These are phyloP conservation scores for Cryptococcus sp. DNA, from an alignment of 1,284 basidiomycete species.

Conservation along the genomic window DNA sequence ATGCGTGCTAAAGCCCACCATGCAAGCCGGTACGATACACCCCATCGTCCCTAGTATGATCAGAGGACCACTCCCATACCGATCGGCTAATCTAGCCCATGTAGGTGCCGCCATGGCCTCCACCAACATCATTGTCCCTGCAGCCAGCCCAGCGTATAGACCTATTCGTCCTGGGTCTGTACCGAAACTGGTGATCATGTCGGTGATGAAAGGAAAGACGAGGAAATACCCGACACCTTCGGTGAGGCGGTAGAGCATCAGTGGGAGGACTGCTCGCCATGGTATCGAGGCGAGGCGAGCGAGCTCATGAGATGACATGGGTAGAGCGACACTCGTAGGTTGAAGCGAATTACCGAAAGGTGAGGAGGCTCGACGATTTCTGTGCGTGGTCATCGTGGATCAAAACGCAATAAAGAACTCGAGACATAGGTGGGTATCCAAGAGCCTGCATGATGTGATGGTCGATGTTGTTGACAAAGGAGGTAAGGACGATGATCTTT, in stretches of 20 bases:
- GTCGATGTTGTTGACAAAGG: too few relatives aligned
- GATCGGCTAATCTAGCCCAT: conserved; percentile 23
- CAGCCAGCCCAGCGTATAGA: conserved; percentile 22
- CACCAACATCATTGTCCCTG: conserved; percentile 22
- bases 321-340: too few relatives aligned
- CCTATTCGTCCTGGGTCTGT: conserved; percentile 20
- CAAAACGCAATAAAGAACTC: too few relatives aligned
- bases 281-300: conserved; percentile 4
- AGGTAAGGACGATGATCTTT: too few relatives aligned
- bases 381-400: too few relatives aligned
- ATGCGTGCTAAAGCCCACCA: conserved; percentile 18
- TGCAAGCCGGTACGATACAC: conserved; percentile 1
- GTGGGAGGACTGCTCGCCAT: conserved; percentile 17
- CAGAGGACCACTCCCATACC: conserved; percentile 15
- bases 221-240: conserved; percentile 21
- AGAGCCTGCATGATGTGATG: too few relatives aligned
- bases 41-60: conserved; percentile 15
- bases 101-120: conserved; percentile 19
- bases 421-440: too few relatives aligned
- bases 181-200: conserved; percentile 23
- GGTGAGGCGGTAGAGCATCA: conserved; percentile 16
- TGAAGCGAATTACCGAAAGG: too few relatives aligned
- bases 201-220: conserved; percentile 29
- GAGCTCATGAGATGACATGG: too few relatives aligned
- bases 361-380: too few relatives aligned